Percentiles rank a stretch among this genome's conserved stretches.
phyloP scores from a whole-genome alignment of 306 rosid species.

The Rosa lucieae region DNA sequence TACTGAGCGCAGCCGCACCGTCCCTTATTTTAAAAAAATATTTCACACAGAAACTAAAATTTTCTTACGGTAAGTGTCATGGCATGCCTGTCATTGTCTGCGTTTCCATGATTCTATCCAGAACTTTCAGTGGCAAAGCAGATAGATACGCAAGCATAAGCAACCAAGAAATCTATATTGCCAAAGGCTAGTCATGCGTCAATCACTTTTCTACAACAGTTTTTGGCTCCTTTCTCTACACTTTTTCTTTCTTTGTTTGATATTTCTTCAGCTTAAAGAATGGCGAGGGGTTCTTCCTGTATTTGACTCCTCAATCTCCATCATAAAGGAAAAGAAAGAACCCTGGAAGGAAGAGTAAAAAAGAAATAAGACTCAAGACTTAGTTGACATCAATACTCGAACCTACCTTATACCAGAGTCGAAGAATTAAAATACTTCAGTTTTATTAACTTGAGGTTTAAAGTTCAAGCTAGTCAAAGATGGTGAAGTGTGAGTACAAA shows the following conservation, averaged over 20 bases:
- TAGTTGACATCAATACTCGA: neutral
- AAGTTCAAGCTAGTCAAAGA: neutral
- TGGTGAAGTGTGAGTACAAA: neutral
- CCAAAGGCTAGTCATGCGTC: conserved; percentile 28
- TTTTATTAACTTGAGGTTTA: neutral
- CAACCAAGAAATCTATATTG: conserved; percentile 23
- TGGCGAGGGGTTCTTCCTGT: conserved; percentile 13
- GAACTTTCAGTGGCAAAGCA: conserved; percentile 10
- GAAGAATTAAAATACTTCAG: neutral
- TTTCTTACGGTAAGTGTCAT: neutral
- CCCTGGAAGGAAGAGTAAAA: neutral
- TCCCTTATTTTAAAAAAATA: too few species aligned
- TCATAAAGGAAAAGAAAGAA: neutral
- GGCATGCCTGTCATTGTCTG: neutral
- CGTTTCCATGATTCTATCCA: conserved; percentile 28
- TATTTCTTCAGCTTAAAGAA: conserved; percentile 20
- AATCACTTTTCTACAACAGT: conserved; percentile 29
- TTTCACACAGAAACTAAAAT: neutral
- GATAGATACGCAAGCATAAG: conserved; percentile 23
- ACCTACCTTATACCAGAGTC: neutral
- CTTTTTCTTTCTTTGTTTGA: neutral
- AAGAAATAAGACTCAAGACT: neutral
- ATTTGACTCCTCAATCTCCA: neutral
- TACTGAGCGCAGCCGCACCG: too few species aligned
- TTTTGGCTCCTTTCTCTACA: conserved; percentile 22